Base-by-base conservation (phyloP, 2,329 filamentous ascomycete genomes). In the Diaporthe caulivora region DNA sequence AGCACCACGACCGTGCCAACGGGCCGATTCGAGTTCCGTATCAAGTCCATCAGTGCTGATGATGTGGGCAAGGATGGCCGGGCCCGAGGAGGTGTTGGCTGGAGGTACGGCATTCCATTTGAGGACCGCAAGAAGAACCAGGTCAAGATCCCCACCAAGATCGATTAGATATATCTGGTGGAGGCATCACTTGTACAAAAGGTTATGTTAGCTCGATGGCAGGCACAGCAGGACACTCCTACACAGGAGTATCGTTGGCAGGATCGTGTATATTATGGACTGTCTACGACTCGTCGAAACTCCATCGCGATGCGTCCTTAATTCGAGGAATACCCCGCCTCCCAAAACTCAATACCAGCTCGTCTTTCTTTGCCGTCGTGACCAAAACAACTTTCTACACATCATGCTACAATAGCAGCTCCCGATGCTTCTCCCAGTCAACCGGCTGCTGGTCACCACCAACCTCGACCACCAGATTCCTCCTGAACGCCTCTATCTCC, bases 81-180 rank as follows among this genome's bases (percentile, higher is more conserved):
- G 74, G 84, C 86, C 6, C 82, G 83, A 47, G 82, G 80, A 34
- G 90, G 84, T 17, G 86, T 89, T 2, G 92, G 92, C 26, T 91
- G 88, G 87, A 84, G 90, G 74, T 93, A 93, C 77, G 92, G 92
- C 74, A 87, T 87, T 74, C 91, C 92, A 15, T 85, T 86, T 76
- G 86, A 89, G 78, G 92, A 93, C 79, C 87, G 92, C 72, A 89
- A 87, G 82, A 89, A 87, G 77, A 91, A 89, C n/a, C 79, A 88
- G 80, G 82, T 92, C 83, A 93, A 93, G 87, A 93, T 93, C 79
- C 91, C 92, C 29, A 92, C 88, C 47, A 88, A 85, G 70, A 90
- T 92, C 71, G 88, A 71, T 37, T 75, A 75, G 70, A 64, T 37
- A n/a, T 26, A 29, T 18, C n/a, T 49, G 18, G 21, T 42, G 26